A percentile compares a stretch with the other conserved stretches of the same genome.
Conservation (phyloP, 2,329 filamentous ascomycete genomes). For the Hymenoscyphus fraxineus region DNA sequence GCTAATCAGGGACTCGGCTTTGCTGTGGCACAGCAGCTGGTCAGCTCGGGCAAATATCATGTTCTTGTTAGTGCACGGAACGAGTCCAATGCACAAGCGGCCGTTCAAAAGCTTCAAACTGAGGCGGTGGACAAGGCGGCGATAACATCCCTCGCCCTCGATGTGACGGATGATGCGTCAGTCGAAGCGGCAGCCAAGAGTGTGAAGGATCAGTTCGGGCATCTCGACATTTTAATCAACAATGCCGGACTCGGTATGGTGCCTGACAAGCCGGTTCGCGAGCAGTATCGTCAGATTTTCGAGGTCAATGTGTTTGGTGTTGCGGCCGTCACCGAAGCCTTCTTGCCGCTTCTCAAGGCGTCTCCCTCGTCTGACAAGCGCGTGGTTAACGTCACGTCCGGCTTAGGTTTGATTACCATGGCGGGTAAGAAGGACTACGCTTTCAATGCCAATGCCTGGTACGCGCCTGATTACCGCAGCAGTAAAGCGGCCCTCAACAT, state of each 20-base stretch:
- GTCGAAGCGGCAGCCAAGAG: constrained; percentile 23
- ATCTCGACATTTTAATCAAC: constrained; percentile 37
- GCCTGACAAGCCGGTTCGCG: neutral
- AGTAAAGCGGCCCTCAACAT: constrained; percentile 5
- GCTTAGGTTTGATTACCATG: constrained; percentile 1
- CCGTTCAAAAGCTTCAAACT: neutral
- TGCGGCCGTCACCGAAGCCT: constrained; percentile 8
- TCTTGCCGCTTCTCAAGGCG: constrained; percentile 9
- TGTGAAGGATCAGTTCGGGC: constrained; percentile 29
- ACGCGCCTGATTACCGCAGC: neutral
- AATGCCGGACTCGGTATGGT: constrained; percentile 24
- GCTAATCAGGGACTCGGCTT: neutral
- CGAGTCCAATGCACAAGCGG: neutral
- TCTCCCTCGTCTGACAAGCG: neutral
- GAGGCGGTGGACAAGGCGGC: neutral
- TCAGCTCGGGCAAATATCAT: neutral
- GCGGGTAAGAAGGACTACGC: constrained; percentile 1
- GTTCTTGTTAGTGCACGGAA: neutral
- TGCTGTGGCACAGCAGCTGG: neutral
- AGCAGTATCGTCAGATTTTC: constrained; percentile 6
- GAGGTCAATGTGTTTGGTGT: constrained; percentile 17
- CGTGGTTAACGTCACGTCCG: constrained; percentile 2
- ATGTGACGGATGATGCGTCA: neutral
- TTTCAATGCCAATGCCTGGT: neutral
- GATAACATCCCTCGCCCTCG: neutral